Evolutionary conservation across 2,329 filamentous ascomycete genomes (phyloP).

Genomic region (Xylariomycetidae sp.): DNA sequence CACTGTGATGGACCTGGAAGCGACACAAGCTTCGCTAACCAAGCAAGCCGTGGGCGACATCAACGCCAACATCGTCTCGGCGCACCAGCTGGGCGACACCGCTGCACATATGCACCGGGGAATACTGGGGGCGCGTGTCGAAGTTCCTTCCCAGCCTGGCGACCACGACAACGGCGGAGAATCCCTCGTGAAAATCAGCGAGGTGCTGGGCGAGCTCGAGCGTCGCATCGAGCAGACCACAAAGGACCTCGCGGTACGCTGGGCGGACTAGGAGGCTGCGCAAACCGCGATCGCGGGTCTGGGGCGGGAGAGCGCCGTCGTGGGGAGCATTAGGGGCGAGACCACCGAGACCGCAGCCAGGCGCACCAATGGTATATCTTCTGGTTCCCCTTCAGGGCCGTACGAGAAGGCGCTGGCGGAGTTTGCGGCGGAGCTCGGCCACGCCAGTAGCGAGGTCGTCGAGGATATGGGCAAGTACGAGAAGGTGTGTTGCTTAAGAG

Average conservation of each 20-base stretch:
- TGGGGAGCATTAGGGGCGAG: too few species aligned
- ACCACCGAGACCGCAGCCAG: slow-evolving; percentile 4
- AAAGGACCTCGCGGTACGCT: slow-evolving; percentile 16
- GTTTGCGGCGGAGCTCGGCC: slow-evolving; percentile 17
- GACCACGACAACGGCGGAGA: slow-evolving; percentile 11
- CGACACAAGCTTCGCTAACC: slow-evolving; percentile 10
- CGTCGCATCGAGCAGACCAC: slow-evolving; percentile 7
- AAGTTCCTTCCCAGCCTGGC: too few species aligned
- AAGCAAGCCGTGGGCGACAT: slow-evolving; percentile 10
- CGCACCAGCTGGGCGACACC: slow-evolving; percentile 9
- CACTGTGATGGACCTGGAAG: slow-evolving; percentile 13
- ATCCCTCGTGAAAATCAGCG: slow-evolving; percentile 6
- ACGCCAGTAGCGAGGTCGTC: slow-evolving; percentile 18
- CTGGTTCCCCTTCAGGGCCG: neutral
- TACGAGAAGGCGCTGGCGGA: slow-evolving; percentile 10
- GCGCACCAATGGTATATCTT: slow-evolving; percentile 15
- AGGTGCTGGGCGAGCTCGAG: slow-evolving; percentile 12
- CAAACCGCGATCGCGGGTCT: slow-evolving; percentile 21
- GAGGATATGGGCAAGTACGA: slow-evolving; percentile 25
- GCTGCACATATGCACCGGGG: too few species aligned
- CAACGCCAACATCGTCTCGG: slow-evolving; percentile 10
- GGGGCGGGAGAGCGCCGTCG: too few species aligned
- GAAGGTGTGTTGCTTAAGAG: slow-evolving; percentile 22
- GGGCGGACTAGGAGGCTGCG: slow-evolving; percentile 17
- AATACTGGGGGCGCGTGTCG: too few species aligned